phyloP scores from a whole-genome alignment of 768 basidiomycete species.

The Exsudoporus frostii region DNA sequence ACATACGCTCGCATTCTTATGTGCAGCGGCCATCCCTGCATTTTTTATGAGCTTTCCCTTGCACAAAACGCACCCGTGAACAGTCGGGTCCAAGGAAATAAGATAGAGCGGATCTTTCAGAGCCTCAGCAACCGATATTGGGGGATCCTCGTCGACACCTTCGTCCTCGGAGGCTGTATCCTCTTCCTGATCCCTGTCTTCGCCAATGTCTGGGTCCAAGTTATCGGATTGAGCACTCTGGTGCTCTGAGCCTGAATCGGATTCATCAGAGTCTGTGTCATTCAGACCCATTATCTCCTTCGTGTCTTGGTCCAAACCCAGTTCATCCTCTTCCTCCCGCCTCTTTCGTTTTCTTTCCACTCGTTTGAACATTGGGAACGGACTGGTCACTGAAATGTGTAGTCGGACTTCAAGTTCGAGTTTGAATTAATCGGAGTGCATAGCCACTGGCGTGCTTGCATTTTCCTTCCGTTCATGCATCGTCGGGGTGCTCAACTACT shows the following conservation, averaged over 20 bases:
- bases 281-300: conserved; percentile 64
- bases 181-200: conserved; percentile 26
- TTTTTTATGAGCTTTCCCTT: conserved; percentile 72
- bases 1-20: conserved; percentile 64
- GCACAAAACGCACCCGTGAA: conserved; percentile 63
- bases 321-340: conserved; percentile 60
- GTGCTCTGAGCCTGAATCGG: conserved; percentile 46
- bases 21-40: conserved; percentile 50
- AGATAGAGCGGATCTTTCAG: conserved; percentile 63
- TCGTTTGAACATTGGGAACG: conserved; percentile 68
- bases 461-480: conserved; percentile 33
- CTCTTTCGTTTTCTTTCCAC: conserved; percentile 63
- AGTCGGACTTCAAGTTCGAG: not conserved
- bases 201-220: conserved; percentile 19
- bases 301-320: conserved; percentile 61
- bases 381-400: not conserved
- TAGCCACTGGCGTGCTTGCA: conserved; percentile 20
- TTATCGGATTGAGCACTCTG: conserved; percentile 31
- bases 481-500: conserved; percentile 20
- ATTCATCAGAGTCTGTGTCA: conserved; percentile 74
- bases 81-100: conserved; percentile 51
- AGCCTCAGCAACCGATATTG: conserved; percentile 56
- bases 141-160: conserved; percentile 34
- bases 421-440: conserved; percentile 4
- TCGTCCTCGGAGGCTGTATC: conserved; percentile 25